Conservation (phyloP, 179 eudicot genomes). For the Drosera spatulata region DNA sequence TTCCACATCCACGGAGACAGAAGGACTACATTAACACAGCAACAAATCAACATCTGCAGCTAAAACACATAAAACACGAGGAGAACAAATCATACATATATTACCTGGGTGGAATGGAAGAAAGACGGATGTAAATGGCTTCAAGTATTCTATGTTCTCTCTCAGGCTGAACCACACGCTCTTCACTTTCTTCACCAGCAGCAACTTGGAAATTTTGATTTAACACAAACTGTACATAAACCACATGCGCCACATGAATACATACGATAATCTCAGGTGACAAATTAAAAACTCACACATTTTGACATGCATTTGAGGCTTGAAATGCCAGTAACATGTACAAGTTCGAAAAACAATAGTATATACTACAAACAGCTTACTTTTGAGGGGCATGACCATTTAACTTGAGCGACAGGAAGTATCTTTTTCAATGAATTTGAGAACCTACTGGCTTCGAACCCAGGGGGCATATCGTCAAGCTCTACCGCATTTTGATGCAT, state of each 20-base stretch:
- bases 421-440: slow-evolving; percentile 4
- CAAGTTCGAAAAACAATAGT: not conserved
- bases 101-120: slow-evolving; percentile 41
- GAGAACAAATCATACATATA: not conserved
- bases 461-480: slow-evolving; percentile 9
- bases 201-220: slow-evolving; percentile 31
- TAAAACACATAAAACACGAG: not conserved
- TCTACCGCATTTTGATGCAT: slow-evolving; percentile 5
- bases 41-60: no score
- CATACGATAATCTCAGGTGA: not conserved
- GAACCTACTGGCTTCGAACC: slow-evolving; percentile 13
- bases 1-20: no score
- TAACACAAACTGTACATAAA: slow-evolving; percentile 28
- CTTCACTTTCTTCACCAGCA: slow-evolving; percentile 53
- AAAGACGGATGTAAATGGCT: slow-evolving; percentile 27
- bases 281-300: not conserved
- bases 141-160: slow-evolving; percentile 5
- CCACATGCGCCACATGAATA: slow-evolving; percentile 4
- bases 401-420: slow-evolving; percentile 19
- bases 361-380: slow-evolving; percentile 19
- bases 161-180: slow-evolving; percentile 1
- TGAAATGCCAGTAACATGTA: not conserved
- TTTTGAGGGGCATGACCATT: slow-evolving; percentile 52
- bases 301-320: not conserved
- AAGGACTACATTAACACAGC: no score